These are phyloP conservation scores for Phaeosphaeriaceae sp. DNA, from an alignment of 2,329 filamentous ascomycete species.

Conservation along the genomic window DNA sequence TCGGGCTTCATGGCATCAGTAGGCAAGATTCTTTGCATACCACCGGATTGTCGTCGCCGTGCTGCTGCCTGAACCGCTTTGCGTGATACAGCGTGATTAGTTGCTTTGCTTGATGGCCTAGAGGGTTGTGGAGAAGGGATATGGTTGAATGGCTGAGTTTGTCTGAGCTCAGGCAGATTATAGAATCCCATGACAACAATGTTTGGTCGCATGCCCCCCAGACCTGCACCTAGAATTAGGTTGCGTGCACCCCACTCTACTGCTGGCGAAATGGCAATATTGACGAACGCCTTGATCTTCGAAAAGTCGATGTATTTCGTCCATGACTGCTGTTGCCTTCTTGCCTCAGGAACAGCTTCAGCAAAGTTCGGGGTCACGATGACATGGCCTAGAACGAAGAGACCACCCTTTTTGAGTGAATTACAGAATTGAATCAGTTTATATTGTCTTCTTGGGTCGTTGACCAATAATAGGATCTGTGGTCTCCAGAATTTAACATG, in stretches of 20 bases:
- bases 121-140: constrained; percentile 58
- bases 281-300: constrained; percentile 87
- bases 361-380: constrained; percentile 86
- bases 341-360: constrained; percentile 78
- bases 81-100: constrained; percentile 33
- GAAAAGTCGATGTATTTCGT: constrained; percentile 86
- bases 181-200: constrained; percentile 83
- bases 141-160: constrained; percentile 62
- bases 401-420: constrained; percentile 82
- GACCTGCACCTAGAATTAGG: constrained; percentile 77
- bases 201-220: constrained; percentile 89
- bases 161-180: constrained; percentile 77
- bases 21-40: constrained; percentile 66
- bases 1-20: constrained; percentile 74
- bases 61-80: constrained; percentile 43
- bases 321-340: constrained; percentile 81
- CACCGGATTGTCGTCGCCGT: constrained; percentile 54
- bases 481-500: constrained; percentile 95
- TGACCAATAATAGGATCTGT: constrained; percentile 83
- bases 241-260: constrained; percentile 87
- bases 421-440: constrained; percentile 91
- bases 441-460: constrained; percentile 80
- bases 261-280: constrained; percentile 80
- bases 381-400: constrained; percentile 87
- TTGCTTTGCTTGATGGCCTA: constrained; percentile 37